Evolutionary conservation across 2,329 filamentous ascomycete genomes (phyloP), one percentile per base, ranked within the genome.

Genomic region (Cladosporium sp.): DNA sequence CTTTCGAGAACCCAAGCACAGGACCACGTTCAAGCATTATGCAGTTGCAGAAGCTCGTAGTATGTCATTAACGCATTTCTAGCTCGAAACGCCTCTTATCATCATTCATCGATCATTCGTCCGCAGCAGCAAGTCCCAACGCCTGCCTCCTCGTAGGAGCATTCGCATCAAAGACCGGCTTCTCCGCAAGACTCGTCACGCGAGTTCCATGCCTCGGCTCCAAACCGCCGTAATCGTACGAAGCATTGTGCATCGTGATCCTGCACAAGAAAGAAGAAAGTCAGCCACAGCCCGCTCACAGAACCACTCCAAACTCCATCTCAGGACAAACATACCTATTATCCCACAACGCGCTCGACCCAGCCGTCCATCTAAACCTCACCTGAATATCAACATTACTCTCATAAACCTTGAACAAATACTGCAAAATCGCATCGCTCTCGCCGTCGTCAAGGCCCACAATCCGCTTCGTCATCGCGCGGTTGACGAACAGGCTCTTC

Each of bases 401-500:
- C 73, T 90, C 87, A 68, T 84, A 89, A 0, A 89, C 86, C 68
- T 88, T 79, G 62, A 78, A 89, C 36, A 90, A 71, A 60, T 89
- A 89, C 28, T 80, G 79, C 9, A 90, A 74, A 14, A 90, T 85
- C 0, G 84, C 63, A 64, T 90, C 87, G 59, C 86, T 89, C 72
- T 90, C 88, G 0, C 79, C 84, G 60, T 82, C 83, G 64, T 90
- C 87, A 0, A 90, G 71, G 0, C 87, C 88, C 0, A 90, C 83
- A 50, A 90, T 90, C 0, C 82, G 78, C 5, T 81, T 79, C 0
- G 87, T 90, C 81, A 90, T 86, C 1, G 84, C 77, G 3, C 87
- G 80, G 69, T 90, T 90, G 0, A 90, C 88, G 78, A 81, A 90
- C 0, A 90, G 77, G 0, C 85, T 79, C 71, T 89, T 90, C 88